A percentile compares a stretch with the other conserved stretches of the same genome.
These are phyloP conservation scores for Clathrus columnatus DNA, from an alignment of 768 basidiomycete species.

Conservation along the genomic window DNA sequence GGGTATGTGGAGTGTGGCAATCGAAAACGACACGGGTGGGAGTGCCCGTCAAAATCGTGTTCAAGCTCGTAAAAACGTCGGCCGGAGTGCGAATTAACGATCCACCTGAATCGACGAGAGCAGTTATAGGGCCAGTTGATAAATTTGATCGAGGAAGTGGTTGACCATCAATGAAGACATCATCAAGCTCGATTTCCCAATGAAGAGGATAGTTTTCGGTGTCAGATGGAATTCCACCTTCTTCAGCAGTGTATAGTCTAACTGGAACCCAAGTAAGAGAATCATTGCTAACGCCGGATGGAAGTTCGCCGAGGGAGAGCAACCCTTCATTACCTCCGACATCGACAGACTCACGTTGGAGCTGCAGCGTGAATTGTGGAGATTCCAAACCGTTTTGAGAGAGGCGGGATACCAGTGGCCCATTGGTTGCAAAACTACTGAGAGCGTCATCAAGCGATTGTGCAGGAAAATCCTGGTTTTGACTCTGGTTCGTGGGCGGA, in stretches of 20 bases:
- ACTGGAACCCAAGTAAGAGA: slow-evolving; percentile 60
- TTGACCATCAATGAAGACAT: slow-evolving; percentile 61
- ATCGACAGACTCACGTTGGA: slow-evolving; percentile 62
- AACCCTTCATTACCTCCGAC: slow-evolving; percentile 61
- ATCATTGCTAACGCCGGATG: slow-evolving; percentile 36
- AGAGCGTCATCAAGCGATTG: slow-evolving; percentile 16
- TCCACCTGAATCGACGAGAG: slow-evolving; percentile 69
- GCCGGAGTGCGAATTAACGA: slow-evolving; percentile 67
- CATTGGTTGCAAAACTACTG: slow-evolving; percentile 22
- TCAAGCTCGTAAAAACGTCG: slow-evolving; percentile 51
- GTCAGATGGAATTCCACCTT: slow-evolving; percentile 51
- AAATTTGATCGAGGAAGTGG: slow-evolving; percentile 49
- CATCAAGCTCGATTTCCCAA: slow-evolving; percentile 68
- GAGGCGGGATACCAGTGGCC: slow-evolving; percentile 27
- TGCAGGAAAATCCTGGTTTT: background rate
- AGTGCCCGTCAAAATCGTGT: slow-evolving; percentile 27
- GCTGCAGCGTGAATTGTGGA: slow-evolving; percentile 47
- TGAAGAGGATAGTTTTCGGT: slow-evolving; percentile 48
- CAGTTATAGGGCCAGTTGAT: slow-evolving; percentile 42
- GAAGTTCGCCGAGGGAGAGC: slow-evolving; percentile 60
- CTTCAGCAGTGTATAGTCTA: slow-evolving; percentile 38
- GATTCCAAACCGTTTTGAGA: slow-evolving; percentile 25
- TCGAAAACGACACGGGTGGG: slow-evolving; percentile 34
- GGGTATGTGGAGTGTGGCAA: slow-evolving; percentile 52
- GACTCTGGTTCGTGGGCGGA: background rate